Percentiles rank a stretch among this genome's conserved stretches.
Conservation (phyloP, 345 rosid species). For the Brassica cretica region DNA sequence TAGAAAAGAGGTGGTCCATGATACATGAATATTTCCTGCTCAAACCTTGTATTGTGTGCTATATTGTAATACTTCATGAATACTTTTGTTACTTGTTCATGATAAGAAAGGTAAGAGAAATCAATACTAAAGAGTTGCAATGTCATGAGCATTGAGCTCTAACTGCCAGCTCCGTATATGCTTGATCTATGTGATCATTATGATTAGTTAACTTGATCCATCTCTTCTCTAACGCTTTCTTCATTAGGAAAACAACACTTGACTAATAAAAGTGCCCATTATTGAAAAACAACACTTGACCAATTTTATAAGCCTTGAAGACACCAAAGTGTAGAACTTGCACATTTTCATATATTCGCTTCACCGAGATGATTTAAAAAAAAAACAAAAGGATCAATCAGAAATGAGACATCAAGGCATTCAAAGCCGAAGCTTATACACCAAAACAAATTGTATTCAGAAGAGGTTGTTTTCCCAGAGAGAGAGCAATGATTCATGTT, state of each 20-base stretch:
- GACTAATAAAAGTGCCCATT: not conserved
- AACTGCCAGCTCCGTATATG: not conserved
- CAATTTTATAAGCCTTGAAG: slow-evolving; percentile 6
- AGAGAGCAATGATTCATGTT: not conserved
- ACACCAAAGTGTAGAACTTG: not conserved
- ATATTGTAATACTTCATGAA: slow-evolving; percentile 25
- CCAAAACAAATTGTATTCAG: slow-evolving; percentile 1
- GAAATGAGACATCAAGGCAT: slow-evolving; percentile 5
- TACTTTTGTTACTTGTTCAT: slow-evolving; percentile 10
- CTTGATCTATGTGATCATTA: not conserved
- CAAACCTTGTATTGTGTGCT: slow-evolving; percentile 22
- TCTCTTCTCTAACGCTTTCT: not conserved
- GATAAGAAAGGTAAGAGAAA: not conserved
- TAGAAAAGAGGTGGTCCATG: slow-evolving; percentile 6
- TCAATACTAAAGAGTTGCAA: slow-evolving; percentile 4
- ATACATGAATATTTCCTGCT: not conserved
- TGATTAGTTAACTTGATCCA: not conserved
- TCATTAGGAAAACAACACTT: not conserved
- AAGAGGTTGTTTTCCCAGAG: slow-evolving; percentile 20
- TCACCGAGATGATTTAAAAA: not conserved
- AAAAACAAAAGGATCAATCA: not conserved
- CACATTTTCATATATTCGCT: not conserved
- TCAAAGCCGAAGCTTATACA: slow-evolving; percentile 1
- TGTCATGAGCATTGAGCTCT: slow-evolving; percentile 50
- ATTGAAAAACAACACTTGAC: not conserved